A percentile compares a stretch with the other conserved stretches of the same genome.
These are phyloP conservation scores for Bryopsis sp. DNA, from an alignment of 139 green algal species.

Conservation along the genomic window DNA sequence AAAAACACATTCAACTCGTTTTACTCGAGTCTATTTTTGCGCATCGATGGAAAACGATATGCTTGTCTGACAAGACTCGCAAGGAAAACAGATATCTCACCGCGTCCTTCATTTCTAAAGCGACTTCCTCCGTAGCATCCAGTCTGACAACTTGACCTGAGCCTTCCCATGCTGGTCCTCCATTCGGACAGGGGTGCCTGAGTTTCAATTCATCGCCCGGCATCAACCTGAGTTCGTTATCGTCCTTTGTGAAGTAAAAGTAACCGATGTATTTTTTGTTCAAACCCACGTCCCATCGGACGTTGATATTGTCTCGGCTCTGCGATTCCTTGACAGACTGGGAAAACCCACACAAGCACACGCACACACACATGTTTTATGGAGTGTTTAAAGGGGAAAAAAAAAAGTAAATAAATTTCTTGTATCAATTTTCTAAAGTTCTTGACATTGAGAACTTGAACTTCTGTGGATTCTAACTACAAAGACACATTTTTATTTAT, in stretches of 20 bases:
- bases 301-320: conserved; percentile 67
- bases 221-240: conserved; percentile 54
- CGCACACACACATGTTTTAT: too few relatives aligned
- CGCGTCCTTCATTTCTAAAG: conserved; percentile 61
- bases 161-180: conserved; percentile 56
- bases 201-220: conserved; percentile 86
- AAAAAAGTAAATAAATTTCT: too few relatives aligned
- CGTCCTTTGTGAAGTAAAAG: conserved; percentile 77
- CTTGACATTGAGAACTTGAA: too few relatives aligned
- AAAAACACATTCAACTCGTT: too few relatives aligned
- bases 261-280: conserved; percentile 83
- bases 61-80: too few relatives aligned
- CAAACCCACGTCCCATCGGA: conserved; percentile 87
- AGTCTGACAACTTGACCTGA: conserved; percentile 66
- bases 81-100: background rate
- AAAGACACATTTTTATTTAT: too few relatives aligned
- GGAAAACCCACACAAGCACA: background rate
- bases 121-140: conserved; percentile 68
- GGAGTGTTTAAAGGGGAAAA: too few relatives aligned
- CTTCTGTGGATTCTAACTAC: too few relatives aligned
- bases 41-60: too few relatives aligned
- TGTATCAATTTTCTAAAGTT: too few relatives aligned
- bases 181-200: conserved; percentile 47
- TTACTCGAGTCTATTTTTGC: too few relatives aligned
- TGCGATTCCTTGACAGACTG: conserved; percentile 75